phyloP scores from a whole-genome alignment of 2,329 filamentous ascomycete genomes.

The Coleophoma cylindrospora region DNA sequence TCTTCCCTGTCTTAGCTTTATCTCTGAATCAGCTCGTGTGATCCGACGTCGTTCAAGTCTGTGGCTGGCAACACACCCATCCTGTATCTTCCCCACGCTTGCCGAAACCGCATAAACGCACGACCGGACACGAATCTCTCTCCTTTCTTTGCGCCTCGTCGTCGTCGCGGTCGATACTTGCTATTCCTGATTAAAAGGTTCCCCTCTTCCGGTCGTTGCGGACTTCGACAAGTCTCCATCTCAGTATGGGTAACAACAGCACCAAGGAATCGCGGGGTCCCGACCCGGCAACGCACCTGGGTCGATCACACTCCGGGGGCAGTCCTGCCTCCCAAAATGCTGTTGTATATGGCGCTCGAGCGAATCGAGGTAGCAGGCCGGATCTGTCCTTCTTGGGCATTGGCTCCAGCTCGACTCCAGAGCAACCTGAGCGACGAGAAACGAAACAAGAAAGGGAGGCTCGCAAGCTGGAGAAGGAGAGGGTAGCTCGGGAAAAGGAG shows the following conservation, averaged over 20 bases:
- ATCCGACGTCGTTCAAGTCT: constrained; percentile 2
- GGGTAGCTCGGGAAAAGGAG: constrained; percentile 70
- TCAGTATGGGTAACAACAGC: constrained; percentile 26
- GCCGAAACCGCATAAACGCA: constrained; percentile 17
- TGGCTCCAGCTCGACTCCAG: constrained; percentile 17
- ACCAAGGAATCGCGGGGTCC: constrained; percentile 22
- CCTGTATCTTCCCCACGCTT: constrained; percentile 18
- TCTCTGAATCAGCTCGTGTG: constrained; percentile 15
- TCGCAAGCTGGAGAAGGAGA: constrained; percentile 77
- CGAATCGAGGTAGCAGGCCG: constrained; percentile 21
- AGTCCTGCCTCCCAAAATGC: constrained; percentile 17
- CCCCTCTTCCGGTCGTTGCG: constrained; percentile 12
- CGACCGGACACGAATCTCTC: constrained; percentile 13
- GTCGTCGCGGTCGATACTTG: constrained; percentile 21
- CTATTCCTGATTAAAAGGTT: neutral
- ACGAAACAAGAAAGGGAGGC: constrained; percentile 90
- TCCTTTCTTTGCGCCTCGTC: neutral
- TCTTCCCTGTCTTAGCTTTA: constrained; percentile 4
- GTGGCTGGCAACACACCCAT: neutral
- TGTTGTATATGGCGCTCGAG: constrained; percentile 18
- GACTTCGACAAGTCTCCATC: constrained; percentile 2
- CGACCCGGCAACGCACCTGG: constrained; percentile 14
- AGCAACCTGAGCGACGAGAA: constrained; percentile 57
- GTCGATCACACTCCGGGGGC: constrained; percentile 10
- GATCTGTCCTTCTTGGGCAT: constrained; percentile 27